Evolutionary conservation across 2,329 filamentous ascomycete species (phyloP).

Genomic region (Ophiostoma sp.): DNA sequence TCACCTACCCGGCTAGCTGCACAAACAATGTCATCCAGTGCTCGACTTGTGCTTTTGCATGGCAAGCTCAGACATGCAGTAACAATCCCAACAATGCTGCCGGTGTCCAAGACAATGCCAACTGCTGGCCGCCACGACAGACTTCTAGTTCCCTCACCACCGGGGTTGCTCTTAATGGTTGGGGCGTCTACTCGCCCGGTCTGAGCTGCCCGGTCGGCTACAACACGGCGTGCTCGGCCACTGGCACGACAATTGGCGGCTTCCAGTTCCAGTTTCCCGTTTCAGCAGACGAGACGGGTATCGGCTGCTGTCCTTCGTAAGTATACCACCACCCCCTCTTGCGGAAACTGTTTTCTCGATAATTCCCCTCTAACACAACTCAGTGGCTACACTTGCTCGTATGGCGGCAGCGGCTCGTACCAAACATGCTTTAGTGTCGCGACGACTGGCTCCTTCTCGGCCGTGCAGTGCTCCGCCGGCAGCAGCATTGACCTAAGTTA

Average conservation of each 20-base stretch:
- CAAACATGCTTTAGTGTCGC: constrained; percentile 26
- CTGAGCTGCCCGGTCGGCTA: constrained; percentile 31
- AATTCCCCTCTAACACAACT: not conserved
- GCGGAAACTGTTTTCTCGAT: not conserved
- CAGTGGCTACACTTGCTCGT: constrained; percentile 31
- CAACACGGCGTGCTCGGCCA: constrained; percentile 29
- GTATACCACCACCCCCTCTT: not conserved
- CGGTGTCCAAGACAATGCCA: constrained; percentile 28
- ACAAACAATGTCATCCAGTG: constrained; percentile 30
- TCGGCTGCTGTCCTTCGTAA: constrained; percentile 38
- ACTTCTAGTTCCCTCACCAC: not conserved
- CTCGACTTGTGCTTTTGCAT: constrained; percentile 27
- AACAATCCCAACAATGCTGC: constrained; percentile 17
- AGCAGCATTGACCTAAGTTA: constrained; percentile 29
- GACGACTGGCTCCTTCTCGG: constrained; percentile 30
- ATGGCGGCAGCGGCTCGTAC: constrained; percentile 11
- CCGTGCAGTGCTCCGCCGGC: constrained; percentile 32
- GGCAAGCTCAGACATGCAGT: constrained; percentile 31
- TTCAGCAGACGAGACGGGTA: constrained; percentile 35
- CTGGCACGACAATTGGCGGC: constrained; percentile 27
- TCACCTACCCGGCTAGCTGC: constrained; percentile 29
- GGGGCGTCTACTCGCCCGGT: constrained; percentile 33
- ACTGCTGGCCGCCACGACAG: constrained; percentile 32
- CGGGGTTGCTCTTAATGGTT: constrained; percentile 27
- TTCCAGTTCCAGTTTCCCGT: constrained; percentile 37